Evolutionary conservation across 2,329 filamentous ascomycete species (phyloP).

Genomic region (Ilyonectria sp.): DNA sequence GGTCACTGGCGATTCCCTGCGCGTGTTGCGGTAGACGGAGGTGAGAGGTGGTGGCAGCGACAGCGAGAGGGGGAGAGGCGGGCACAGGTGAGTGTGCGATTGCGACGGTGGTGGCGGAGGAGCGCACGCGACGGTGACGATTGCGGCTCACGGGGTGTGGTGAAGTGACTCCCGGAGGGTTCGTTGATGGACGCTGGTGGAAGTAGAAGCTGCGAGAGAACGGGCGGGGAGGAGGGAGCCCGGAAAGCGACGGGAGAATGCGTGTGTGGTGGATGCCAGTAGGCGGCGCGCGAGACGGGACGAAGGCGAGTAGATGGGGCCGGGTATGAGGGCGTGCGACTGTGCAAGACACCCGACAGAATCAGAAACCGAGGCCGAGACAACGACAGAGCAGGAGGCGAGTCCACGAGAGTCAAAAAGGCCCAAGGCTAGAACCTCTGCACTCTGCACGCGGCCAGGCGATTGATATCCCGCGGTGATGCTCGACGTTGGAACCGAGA

Average conservation of each 20-base stretch:
- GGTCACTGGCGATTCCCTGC: slow-evolving; percentile 26
- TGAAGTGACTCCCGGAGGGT: slow-evolving; percentile 6
- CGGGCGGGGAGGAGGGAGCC: slow-evolving; percentile 28
- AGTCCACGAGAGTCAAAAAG: slow-evolving; percentile 14
- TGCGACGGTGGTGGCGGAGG: slow-evolving; percentile 16
- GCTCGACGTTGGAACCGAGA: neutral
- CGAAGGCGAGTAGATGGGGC: slow-evolving; percentile 1
- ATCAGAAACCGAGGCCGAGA: slow-evolving; percentile 11
- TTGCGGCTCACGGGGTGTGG: slow-evolving; percentile 13
- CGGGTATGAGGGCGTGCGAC: slow-evolving; percentile 7
- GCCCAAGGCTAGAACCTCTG: neutral
- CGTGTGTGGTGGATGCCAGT: slow-evolving; percentile 18
- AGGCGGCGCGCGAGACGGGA: slow-evolving; percentile 23
- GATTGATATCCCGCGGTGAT: neutral
- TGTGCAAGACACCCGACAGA: slow-evolving; percentile 22
- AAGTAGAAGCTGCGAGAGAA: slow-evolving; percentile 23
- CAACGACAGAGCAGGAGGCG: slow-evolving; percentile 7
- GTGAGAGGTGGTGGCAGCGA: slow-evolving; percentile 18
- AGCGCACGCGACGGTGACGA: slow-evolving; percentile 11
- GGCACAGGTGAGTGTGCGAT: slow-evolving; percentile 1
- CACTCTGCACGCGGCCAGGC: neutral
- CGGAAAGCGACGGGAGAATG: slow-evolving; percentile 29
- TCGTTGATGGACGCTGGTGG: slow-evolving; percentile 12
- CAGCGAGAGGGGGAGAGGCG: neutral
- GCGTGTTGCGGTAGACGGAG: slow-evolving; percentile 29